Base-by-base conservation (phyloP, 768 basidiomycete genomes). In the Galerina marginata region DNA sequence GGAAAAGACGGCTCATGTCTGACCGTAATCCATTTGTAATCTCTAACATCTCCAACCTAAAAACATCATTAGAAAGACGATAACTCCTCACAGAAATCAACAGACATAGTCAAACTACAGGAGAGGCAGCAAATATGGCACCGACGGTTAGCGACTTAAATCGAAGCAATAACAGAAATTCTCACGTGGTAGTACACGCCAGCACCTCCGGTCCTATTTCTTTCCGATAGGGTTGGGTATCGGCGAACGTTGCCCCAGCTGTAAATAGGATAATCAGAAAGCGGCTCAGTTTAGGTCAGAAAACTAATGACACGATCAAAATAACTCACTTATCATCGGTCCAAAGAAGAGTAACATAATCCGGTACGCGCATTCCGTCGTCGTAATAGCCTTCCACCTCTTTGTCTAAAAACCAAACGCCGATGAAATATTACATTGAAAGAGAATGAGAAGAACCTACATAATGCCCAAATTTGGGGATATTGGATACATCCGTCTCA, bases 211-310 rank as follows among this genome's bases (percentile, higher is more conserved):
- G 81, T 83, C 52, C 88, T 78, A 65, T 84, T 85, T 14, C 85
- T 78, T 66, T 88, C 86, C 14, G 74, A 75, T 6, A 73, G 69
- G 7, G 81, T 66, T 1, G 86, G 86, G 63, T 83, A 84, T 20
- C 89, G 83, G 38, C 87, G 84, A 51, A 91, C 79, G 67, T 90
- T 90, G 3, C 89, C 89, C 82, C 83, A 91, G 71, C 86, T 87
- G 29, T 9, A 55, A 25, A 10, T 16, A 51, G 23, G 2, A 39
- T 23, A 11, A 44, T 20, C 14, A 46, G 23, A 16, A 53, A 16
- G 1, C 25, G n/a, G 14, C n/a, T n/a, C 5, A 44, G n/a, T 6
- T 46, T n/a, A 33, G 23, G 29, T 43, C 20, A 9, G 42, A 1
- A 14, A 29, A 46, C 6, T 3, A 44, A 57, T 14, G 20, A 29